Evolutionary conservation across 106 monocot species (phyloP).

Genomic region (Vanilla planifolia): DNA sequence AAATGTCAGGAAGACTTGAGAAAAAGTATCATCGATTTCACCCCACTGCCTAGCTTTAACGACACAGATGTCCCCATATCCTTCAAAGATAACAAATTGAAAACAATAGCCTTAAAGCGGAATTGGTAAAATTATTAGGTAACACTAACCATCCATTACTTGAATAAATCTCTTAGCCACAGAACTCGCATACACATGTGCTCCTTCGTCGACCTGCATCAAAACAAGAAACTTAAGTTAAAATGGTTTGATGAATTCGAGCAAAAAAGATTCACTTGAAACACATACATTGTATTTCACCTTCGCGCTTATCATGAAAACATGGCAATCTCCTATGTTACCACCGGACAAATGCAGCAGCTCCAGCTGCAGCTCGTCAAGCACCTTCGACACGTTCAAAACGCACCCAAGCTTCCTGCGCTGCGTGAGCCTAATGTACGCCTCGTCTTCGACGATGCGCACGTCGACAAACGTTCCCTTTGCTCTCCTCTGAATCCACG

Average conservation of each 20-base stretch:
- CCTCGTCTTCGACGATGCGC: slow-evolving; percentile 84
- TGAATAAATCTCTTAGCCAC: slow-evolving; percentile 75
- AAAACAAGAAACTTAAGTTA: background rate
- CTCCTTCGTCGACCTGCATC: slow-evolving; percentile 58
- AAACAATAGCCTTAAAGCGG: too few relatives aligned
- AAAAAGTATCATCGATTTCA: too few relatives aligned
- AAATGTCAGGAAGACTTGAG: too few relatives aligned
- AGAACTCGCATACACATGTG: slow-evolving; percentile 57
- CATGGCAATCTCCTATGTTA: slow-evolving; percentile 57
- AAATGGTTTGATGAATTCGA: background rate
- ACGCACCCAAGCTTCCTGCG: slow-evolving; percentile 33
- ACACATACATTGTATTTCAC: slow-evolving; percentile 7
- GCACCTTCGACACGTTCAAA: slow-evolving; percentile 28
- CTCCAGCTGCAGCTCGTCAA: slow-evolving; percentile 65
- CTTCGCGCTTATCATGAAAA: slow-evolving; percentile 81
- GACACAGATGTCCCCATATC: too few relatives aligned
- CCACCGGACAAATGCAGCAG: slow-evolving; percentile 69
- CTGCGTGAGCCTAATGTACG: slow-evolving; percentile 66
- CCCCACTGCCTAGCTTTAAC: too few relatives aligned
- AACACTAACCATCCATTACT: slow-evolving; percentile 33
- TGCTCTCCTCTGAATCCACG: slow-evolving; percentile 65
- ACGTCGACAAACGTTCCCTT: slow-evolving; percentile 65
- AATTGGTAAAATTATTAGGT: too few relatives aligned
- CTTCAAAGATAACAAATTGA: too few relatives aligned
- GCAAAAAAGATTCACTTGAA: too few relatives aligned